phyloP scores from a whole-genome alignment of 805 yeast genomes.

The Saturnispora quitensis region DNA sequence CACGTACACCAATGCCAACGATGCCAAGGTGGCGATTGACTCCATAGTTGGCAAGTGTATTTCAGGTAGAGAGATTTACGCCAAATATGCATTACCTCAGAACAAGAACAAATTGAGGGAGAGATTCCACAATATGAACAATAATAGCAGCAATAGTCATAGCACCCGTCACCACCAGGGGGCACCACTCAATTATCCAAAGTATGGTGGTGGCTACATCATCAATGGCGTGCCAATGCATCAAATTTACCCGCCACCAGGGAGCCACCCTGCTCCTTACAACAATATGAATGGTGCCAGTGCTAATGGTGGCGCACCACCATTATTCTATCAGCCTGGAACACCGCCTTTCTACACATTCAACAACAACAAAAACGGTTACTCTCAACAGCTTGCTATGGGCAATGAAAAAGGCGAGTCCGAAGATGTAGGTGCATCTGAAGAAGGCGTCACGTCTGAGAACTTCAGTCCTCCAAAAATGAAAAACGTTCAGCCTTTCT shows the following conservation, averaged over 20 bases:
- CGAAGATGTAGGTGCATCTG: neutral
- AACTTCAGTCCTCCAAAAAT: neutral
- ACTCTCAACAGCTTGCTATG: neutral
- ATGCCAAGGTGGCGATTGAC: constrained; percentile 56
- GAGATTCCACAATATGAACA: neutral
- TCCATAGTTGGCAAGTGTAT: constrained; percentile 24
- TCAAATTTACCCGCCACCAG: neutral
- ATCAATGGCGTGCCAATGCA: constrained; percentile 6
- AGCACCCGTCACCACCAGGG: constrained; percentile 1
- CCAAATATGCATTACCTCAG: constrained; percentile 44
- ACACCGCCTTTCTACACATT: constrained; percentile 3
- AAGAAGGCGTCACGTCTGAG: neutral
- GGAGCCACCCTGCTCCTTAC: neutral
- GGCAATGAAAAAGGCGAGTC: neutral
- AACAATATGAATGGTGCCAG: neutral
- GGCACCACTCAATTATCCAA: neutral
- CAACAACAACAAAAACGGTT: neutral
- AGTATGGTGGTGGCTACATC: neutral
- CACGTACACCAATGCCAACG: constrained; percentile 48
- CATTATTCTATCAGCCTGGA: neutral
- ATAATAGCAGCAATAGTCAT: constrained; percentile 1
- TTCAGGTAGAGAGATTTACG: constrained; percentile 34
- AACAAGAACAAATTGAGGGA: constrained; percentile 11
- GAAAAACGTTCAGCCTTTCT: constrained; percentile 1
- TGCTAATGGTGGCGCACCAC: neutral